A percentile compares a stretch with the other conserved stretches of the same genome.
phyloP scores from a whole-genome alignment of 441 rosid genomes.

The Croton setiger region DNA sequence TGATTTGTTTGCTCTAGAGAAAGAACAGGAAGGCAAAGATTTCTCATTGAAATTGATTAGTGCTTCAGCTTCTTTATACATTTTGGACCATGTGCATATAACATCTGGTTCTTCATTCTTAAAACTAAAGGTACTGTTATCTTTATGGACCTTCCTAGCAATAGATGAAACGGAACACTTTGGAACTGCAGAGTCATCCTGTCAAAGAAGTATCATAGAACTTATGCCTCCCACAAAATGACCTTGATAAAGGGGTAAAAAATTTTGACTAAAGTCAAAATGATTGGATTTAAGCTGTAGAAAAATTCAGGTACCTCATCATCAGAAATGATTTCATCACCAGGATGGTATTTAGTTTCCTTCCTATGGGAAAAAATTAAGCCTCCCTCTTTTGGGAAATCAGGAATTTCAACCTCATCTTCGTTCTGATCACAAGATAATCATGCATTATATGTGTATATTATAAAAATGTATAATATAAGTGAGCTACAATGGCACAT shows the following conservation, averaged over 20 bases:
- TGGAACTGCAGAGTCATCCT: constrained; percentile 27
- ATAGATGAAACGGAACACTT: constrained; percentile 17
- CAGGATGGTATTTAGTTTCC: constrained; percentile 22
- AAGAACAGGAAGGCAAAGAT: constrained; percentile 36
- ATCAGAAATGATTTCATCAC: constrained; percentile 38
- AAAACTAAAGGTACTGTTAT: constrained; percentile 15
- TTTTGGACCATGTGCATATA: constrained; percentile 32
- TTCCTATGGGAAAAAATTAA: constrained; percentile 26
- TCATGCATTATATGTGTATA: constrained; percentile 11
- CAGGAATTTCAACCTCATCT: constrained; percentile 67
- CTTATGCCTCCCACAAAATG: neutral
- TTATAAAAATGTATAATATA: constrained; percentile 1
- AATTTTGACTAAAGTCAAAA: neutral
- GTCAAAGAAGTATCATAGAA: constrained; percentile 13
- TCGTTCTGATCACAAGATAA: constrained; percentile 35
- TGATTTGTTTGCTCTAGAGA: constrained; percentile 35
- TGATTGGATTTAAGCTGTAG: neutral
- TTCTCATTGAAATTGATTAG: constrained; percentile 36
- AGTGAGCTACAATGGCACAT: constrained; percentile 25
- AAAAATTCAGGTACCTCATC: constrained; percentile 42
- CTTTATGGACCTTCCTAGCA: constrained; percentile 23
- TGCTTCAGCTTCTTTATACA: constrained; percentile 42
- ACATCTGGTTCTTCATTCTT: constrained; percentile 32
- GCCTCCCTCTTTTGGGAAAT: constrained; percentile 42
- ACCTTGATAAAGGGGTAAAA: neutral